Percentiles rank a stretch among this genome's conserved stretches.
These are phyloP conservation scores for Mortierella sp. DNA, from an alignment of 371 early-diverging fungal species.

Conservation along the genomic window DNA sequence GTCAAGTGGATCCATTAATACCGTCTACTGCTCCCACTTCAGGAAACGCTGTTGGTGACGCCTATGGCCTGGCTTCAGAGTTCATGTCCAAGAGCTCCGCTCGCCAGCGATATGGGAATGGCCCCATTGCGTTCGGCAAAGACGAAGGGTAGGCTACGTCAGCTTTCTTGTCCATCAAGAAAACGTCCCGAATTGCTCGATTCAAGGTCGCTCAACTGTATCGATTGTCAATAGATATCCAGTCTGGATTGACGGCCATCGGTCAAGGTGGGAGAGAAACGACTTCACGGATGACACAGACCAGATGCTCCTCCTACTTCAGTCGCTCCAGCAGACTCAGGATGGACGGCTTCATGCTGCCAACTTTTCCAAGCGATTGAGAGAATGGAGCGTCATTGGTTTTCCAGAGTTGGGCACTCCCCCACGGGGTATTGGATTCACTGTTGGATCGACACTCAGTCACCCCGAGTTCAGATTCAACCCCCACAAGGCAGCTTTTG, in stretches of 20 bases:
- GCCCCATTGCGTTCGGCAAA: slow-evolving; percentile 69
- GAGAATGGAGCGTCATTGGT: slow-evolving; percentile 62
- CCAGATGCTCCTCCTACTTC: slow-evolving; percentile 67
- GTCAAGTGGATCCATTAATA: neutral
- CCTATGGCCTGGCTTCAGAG: slow-evolving; percentile 75
- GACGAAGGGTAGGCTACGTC: slow-evolving; percentile 52
- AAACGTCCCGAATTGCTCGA: neutral
- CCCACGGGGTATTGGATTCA: slow-evolving; percentile 64
- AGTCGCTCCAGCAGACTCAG: slow-evolving; percentile 59
- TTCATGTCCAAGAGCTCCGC: slow-evolving; percentile 65
- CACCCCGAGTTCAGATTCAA: slow-evolving; percentile 57
- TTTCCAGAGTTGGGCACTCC: slow-evolving; percentile 63
- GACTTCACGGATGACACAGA: slow-evolving; percentile 79
- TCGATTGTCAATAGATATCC: slow-evolving; percentile 24
- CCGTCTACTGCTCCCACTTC: neutral
- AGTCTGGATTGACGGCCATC: slow-evolving; percentile 54
- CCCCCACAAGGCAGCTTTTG: slow-evolving; percentile 56
- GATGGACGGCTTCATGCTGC: slow-evolving; percentile 63
- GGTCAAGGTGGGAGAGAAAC: slow-evolving; percentile 56
- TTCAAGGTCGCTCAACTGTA: neutral
- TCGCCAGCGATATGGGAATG: slow-evolving; percentile 60
- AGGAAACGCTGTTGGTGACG: slow-evolving; percentile 78
- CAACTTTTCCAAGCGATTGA: slow-evolving; percentile 62
- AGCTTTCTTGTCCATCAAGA: neutral
- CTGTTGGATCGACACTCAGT: slow-evolving; percentile 60